Percentiles rank a stretch among this genome's conserved stretches.
Evolutionary conservation across 768 basidiomycete genomes (phyloP).

Genomic region (Psilocybe cyanescens): DNA sequence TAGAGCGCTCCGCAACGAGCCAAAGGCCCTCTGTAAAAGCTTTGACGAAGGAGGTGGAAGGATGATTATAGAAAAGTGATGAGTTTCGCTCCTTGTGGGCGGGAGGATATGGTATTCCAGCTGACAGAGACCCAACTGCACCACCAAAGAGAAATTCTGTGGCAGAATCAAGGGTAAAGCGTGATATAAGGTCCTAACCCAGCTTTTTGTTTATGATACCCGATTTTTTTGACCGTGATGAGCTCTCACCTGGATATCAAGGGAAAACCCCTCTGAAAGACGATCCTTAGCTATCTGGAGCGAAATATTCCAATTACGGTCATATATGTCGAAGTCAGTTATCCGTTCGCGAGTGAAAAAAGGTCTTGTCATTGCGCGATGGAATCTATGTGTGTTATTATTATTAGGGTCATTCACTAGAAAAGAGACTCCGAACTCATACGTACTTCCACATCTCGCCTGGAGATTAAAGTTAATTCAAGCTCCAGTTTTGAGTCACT

Average conservation of each 20-base stretch:
- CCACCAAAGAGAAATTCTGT: conserved; percentile 9
- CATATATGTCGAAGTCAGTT: conserved; percentile 65
- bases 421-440: too few species aligned
- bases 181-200: conserved; percentile 3
- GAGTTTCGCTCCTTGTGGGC: not conserved
- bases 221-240: not conserved
- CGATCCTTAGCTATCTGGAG: conserved; percentile 47
- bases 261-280: conserved; percentile 46
- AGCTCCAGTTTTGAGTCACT: not conserved
- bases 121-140: conserved; percentile 5
- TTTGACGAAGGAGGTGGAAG: conserved; percentile 15
- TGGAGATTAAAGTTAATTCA: conserved; percentile 22
- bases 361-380: conserved; percentile 68
- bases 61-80: conserved; percentile 7
- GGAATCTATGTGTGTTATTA: conserved; percentile 39
- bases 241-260: conserved; percentile 61
- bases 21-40: conserved; percentile 12
- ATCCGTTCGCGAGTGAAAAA: conserved; percentile 69
- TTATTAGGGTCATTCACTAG: not conserved
- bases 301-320: conserved; percentile 51
- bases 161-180: conserved; percentile 6
- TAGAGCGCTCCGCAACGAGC: not conserved
- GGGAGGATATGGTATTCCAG: conserved; percentile 3
- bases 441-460: conserved; percentile 69
- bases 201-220: not conserved